These are phyloP conservation scores for Xylaria sp. DNA, from an alignment of 2,329 filamentous ascomycete species.

Conservation along the genomic window DNA sequence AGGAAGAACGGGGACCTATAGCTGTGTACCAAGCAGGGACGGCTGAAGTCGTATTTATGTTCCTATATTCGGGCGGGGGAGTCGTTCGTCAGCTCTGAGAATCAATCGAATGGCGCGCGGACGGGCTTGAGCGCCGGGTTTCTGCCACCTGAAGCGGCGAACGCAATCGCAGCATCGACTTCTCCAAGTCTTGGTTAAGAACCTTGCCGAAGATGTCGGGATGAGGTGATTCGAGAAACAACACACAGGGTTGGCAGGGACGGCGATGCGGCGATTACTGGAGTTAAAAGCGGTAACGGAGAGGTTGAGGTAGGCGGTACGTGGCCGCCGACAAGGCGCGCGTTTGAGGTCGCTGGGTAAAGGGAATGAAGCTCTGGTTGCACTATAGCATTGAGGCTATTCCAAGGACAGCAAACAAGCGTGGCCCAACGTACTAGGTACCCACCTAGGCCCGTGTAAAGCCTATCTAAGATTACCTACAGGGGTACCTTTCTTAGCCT, in stretches of 20 bases:
- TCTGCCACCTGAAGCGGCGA: background rate
- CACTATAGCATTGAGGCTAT: background rate
- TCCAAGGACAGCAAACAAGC: background rate
- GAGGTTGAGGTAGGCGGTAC: background rate
- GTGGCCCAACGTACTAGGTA: background rate
- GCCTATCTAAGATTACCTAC: no score
- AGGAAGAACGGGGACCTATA: background rate
- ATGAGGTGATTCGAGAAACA: background rate
- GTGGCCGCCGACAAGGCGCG: background rate
- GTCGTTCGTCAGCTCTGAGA: background rate
- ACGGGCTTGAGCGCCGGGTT: background rate
- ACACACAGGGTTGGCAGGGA: background rate
- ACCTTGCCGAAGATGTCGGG: background rate
- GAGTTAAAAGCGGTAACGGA: background rate
- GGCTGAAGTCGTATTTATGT: background rate
- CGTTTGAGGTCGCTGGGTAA: background rate
- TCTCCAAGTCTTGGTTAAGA: background rate
- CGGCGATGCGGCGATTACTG: background rate
- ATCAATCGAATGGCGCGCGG: background rate
- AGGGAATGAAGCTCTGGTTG: background rate
- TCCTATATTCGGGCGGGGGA: background rate
- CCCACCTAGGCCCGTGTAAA: no score
- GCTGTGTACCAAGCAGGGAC: background rate
- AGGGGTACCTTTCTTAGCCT: no score
- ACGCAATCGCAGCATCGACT: background rate